phyloP scores from a whole-genome alignment of 805 yeast genomes.

The Spathaspora sp. region DNA sequence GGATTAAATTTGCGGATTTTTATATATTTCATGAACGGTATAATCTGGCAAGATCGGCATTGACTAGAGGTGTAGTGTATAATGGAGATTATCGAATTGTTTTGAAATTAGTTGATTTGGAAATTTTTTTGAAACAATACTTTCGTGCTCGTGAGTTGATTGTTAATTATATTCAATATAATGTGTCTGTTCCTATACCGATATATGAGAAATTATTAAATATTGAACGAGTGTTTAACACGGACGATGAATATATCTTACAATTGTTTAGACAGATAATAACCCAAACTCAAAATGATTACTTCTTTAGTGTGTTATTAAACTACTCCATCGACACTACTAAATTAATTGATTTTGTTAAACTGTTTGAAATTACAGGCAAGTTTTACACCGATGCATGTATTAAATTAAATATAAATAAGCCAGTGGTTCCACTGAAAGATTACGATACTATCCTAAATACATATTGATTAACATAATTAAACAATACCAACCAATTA shows the following conservation, averaged over 20 bases:
- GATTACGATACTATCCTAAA: constrained; percentile 3
- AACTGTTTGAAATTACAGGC: constrained; percentile 14
- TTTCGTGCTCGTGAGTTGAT: constrained; percentile 35
- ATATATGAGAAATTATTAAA: constrained; percentile 40
- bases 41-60: constrained; percentile 34
- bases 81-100: constrained; percentile 25
- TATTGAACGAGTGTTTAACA: constrained; percentile 32
- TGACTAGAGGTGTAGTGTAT: constrained; percentile 33
- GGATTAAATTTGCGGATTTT: constrained; percentile 49
- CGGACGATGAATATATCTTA: constrained; percentile 22
- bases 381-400: constrained; percentile 2
- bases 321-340: constrained; percentile 18
- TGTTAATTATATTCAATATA: constrained; percentile 20
- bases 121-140: constrained; percentile 33
- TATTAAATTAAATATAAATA: neutral
- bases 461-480: constrained; percentile 18
- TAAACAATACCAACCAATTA: constrained; percentile 17
- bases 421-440: neutral
- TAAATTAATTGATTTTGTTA: constrained; percentile 17
- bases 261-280: constrained; percentile 27
- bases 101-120: constrained; percentile 43
- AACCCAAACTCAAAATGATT: constrained; percentile 27
- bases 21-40: constrained; percentile 23
- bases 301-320: constrained; percentile 31
- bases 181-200: constrained; percentile 25